Percentiles rank a stretch among this genome's conserved stretches.
Evolutionary conservation across 1,284 basidiomycete species (phyloP).

Genomic region (Flammula alnicola): DNA sequence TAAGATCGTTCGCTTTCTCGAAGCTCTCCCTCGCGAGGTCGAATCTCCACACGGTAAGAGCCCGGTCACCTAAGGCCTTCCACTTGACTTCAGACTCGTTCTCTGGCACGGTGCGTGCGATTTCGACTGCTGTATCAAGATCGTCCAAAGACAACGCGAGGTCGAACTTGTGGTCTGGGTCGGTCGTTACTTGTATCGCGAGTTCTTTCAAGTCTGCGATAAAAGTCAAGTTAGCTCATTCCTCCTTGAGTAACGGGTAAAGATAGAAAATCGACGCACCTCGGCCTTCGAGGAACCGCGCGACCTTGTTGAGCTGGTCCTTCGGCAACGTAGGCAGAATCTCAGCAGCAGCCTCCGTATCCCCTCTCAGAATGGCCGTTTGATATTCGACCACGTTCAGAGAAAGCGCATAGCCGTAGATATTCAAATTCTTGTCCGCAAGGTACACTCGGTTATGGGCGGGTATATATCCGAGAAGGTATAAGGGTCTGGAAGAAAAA

Average conservation of each 20-base stretch:
- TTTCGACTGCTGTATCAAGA: conserved; percentile 86
- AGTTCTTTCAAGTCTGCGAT: conserved; percentile 85
- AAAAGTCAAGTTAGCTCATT: background rate
- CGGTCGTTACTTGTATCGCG: conserved; percentile 87
- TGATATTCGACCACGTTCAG: conserved; percentile 96
- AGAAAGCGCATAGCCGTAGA: conserved; percentile 86
- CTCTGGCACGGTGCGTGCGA: conserved; percentile 77
- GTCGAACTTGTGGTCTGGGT: conserved; percentile 96
- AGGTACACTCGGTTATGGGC: conserved; percentile 94
- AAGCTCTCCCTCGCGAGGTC: conserved; percentile 91
- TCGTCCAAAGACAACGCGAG: conserved; percentile 91
- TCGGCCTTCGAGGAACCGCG: conserved; percentile 92
- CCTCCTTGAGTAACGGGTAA: no score
- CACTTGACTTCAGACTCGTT: conserved; percentile 89
- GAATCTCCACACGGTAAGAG: conserved; percentile 92
- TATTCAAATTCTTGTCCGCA: conserved; percentile 90
- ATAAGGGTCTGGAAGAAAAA: conserved; percentile 71
- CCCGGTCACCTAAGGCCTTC: conserved; percentile 90
- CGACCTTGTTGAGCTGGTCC: conserved; percentile 93
- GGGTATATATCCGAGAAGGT: conserved; percentile 95
- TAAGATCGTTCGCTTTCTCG: conserved; percentile 85
- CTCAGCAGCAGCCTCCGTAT: conserved; percentile 83
- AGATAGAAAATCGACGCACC: conserved; percentile 54
- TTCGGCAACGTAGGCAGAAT: conserved; percentile 85
- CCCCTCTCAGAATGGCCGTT: conserved; percentile 90